Percentiles rank a stretch among this genome's conserved stretches.
Conservation (phyloP, 1,284 basidiomycete genomes). For the Heterobasidion irregulare region DNA sequence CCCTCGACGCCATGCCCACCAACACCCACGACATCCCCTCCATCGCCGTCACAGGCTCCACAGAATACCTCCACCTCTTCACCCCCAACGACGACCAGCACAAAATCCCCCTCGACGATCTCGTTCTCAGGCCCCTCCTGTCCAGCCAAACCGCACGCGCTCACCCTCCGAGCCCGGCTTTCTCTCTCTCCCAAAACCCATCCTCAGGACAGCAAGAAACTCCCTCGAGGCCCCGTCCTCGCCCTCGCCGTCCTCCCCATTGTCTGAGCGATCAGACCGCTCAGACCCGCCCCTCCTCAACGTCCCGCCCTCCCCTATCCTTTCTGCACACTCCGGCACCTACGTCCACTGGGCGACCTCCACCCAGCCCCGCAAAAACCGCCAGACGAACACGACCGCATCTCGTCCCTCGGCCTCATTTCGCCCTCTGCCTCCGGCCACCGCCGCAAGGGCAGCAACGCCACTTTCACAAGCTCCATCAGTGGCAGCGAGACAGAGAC, state of each 20-base stretch:
- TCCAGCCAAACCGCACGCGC: constrained; percentile 5
- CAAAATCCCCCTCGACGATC: constrained; percentile 1
- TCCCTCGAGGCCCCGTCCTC: constrained; percentile 12
- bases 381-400: constrained; percentile 53
- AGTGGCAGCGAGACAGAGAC: constrained; percentile 29
- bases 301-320: constrained; percentile 61
- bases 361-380: constrained; percentile 56
- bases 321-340: constrained; percentile 36
- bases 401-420: constrained; percentile 48
- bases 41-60: constrained; percentile 11
- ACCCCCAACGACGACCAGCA: not conserved
- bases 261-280: constrained; percentile 17
- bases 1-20: constrained; percentile 5
- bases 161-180: constrained; percentile 19
- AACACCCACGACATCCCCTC: constrained; percentile 7
- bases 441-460: constrained; percentile 38
- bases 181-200: constrained; percentile 14
- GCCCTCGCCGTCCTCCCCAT: constrained; percentile 7
- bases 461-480: constrained; percentile 26
- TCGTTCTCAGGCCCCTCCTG: not conserved
- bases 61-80: constrained; percentile 1
- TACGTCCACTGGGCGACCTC: constrained; percentile 51
- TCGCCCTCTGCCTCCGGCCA: constrained; percentile 34
- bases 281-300: constrained; percentile 24
- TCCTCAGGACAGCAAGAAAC: constrained; percentile 9